Percentiles rank a stretch among this genome's conserved stretches.
phyloP scores from a whole-genome alignment of 2,329 filamentous ascomycete genomes.

The Monosporascus sp. region DNA sequence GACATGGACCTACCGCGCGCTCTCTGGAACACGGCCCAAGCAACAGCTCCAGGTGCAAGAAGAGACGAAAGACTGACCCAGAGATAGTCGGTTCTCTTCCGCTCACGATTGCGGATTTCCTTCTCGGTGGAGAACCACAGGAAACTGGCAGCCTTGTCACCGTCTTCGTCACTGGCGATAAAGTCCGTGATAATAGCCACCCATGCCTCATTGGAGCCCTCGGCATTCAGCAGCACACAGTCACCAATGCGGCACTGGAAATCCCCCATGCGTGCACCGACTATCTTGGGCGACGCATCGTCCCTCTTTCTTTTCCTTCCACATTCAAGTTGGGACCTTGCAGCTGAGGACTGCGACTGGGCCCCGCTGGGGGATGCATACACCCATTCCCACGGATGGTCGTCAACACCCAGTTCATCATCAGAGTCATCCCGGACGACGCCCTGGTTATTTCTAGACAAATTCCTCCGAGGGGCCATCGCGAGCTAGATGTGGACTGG shows the following conservation, averaged over 20 bases:
- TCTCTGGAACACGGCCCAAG: too few relatives aligned
- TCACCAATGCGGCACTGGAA: conserved; percentile 83
- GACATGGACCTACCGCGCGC: background rate
- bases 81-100: conserved; percentile 75
- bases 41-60: background rate
- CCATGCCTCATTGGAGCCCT: conserved; percentile 84
- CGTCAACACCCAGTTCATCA: conserved; percentile 73
- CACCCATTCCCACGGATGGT: conserved; percentile 75
- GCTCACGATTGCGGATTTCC: conserved; percentile 78
- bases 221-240: conserved; percentile 79
- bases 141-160: conserved; percentile 77
- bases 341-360: conserved; percentile 1
- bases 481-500: too few relatives aligned
- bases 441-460: conserved; percentile 43
- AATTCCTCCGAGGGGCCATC: conserved; percentile 1
- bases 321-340: background rate
- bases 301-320: conserved; percentile 32
- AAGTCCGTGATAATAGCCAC: conserved; percentile 86
- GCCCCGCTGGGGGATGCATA: conserved; percentile 41
- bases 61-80: conserved; percentile 42
- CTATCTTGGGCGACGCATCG: conserved; percentile 47
- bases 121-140: conserved; percentile 95
- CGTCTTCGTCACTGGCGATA: conserved; percentile 64
- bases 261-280: conserved; percentile 75
- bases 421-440: conserved; percentile 75